phyloP scores from a whole-genome alignment of 305 asterid genomes.

The Fraxinus platypoda region DNA sequence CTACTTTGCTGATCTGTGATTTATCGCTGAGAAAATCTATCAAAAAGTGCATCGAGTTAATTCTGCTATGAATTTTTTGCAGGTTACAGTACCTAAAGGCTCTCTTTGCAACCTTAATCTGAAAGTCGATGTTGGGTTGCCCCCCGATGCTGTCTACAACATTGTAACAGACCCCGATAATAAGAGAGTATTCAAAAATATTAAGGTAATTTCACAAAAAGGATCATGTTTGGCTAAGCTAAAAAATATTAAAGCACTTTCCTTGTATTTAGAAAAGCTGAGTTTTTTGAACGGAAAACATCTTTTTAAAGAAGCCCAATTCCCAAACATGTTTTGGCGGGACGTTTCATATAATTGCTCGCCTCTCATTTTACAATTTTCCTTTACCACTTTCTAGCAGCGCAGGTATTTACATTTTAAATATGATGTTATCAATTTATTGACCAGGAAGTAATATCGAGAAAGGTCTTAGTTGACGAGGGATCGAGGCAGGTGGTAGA shows the following conservation, averaged over 20 bases:
- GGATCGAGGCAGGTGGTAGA: constrained; percentile 89
- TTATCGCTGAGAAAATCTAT: not conserved
- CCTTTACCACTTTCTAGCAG: not conserved
- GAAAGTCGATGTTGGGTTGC: constrained; percentile 76
- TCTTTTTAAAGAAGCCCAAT: not conserved
- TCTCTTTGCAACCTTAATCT: constrained; percentile 67
- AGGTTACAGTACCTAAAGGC: constrained; percentile 92
- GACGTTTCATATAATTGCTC: not conserved
- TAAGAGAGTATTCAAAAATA: constrained; percentile 83
- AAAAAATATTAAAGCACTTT: not conserved
- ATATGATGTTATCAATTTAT: constrained; percentile 20
- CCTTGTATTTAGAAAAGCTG: not conserved
- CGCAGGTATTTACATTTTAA: not conserved
- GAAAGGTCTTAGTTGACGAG: constrained; percentile 78
- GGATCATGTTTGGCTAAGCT: not conserved
- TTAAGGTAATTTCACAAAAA: constrained; percentile 47
- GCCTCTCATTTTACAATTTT: not conserved
- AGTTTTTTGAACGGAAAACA: not conserved
- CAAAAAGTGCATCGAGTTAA: constrained; percentile 5
- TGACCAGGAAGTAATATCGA: constrained; percentile 73
- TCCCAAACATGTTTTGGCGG: not conserved
- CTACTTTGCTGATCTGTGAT: not conserved
- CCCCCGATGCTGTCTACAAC: constrained; percentile 78
- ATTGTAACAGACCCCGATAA: constrained; percentile 87
- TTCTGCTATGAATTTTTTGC: constrained; percentile 26